These are phyloP conservation scores for Monilinia polystroma DNA, from an alignment of 2,329 filamentous ascomycete species.

Conservation along the genomic window DNA sequence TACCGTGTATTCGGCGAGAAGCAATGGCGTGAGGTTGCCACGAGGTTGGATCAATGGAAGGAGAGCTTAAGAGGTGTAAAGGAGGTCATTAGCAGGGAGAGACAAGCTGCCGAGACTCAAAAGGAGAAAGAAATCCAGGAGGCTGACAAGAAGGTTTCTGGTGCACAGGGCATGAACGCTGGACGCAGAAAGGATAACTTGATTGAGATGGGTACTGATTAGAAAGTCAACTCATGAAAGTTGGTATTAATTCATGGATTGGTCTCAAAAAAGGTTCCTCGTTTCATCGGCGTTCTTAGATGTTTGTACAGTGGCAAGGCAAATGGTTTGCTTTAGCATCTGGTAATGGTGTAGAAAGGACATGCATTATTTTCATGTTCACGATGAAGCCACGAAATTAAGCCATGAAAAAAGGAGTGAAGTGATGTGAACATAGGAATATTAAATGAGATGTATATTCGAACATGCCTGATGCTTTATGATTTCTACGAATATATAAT, in stretches of 20 bases:
- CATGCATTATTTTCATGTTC: constrained; percentile 25
- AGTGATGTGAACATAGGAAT: constrained; percentile 20
- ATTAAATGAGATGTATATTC: constrained; percentile 15
- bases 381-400: constrained; percentile 14
- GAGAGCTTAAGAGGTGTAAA: constrained; percentile 77
- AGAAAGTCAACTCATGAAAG: constrained; percentile 23
- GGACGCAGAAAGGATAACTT: constrained; percentile 47
- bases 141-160: constrained; percentile 59
- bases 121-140: constrained; percentile 76
- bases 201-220: constrained; percentile 42
- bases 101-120: constrained; percentile 73
- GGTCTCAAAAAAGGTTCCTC: constrained; percentile 26
- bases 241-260: constrained; percentile 20
- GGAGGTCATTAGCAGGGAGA: constrained; percentile 74
- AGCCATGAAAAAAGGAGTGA: constrained; percentile 8
- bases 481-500: constrained; percentile 5
- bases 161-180: constrained; percentile 41
- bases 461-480: constrained; percentile 21
- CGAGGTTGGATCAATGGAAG: constrained; percentile 88
- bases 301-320: constrained; percentile 34
- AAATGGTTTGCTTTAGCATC: constrained; percentile 36
- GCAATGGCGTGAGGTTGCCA: constrained; percentile 95
- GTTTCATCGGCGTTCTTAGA: constrained; percentile 34
- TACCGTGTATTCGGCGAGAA: constrained; percentile 97
- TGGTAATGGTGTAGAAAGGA: constrained; percentile 37